Conservation (phyloP, 2,329 filamentous ascomycete species). For the Elsinoe fawcettii region DNA sequence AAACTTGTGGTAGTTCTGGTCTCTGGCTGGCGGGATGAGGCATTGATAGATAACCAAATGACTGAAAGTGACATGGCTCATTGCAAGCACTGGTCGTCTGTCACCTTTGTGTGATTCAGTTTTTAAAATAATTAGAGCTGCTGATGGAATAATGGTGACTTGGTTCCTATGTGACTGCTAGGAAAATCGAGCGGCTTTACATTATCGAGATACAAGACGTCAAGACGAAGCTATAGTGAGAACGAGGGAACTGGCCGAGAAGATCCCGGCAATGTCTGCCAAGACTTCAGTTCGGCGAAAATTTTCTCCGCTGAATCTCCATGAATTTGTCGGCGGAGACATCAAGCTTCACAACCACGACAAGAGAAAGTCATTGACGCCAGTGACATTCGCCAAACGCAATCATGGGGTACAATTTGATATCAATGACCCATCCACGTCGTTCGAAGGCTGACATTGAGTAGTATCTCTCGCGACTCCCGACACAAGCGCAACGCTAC, state of each 20-base stretch:
- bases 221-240: not conserved
- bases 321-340: not conserved
- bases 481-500: slow-evolving; percentile 99
- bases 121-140: no score
- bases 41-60: no score
- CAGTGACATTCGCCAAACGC: slow-evolving; percentile 39
- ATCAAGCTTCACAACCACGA: not conserved
- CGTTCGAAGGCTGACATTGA: slow-evolving; percentile 30
- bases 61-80: no score
- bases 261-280: not conserved
- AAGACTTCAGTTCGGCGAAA: not conserved
- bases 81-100: no score
- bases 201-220: not conserved
- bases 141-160: no score
- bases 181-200: no score
- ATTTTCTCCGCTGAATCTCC: not conserved
- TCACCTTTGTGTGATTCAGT: no score
- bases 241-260: not conserved
- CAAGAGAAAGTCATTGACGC: slow-evolving; percentile 4
- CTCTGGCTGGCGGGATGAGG: no score
- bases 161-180: no score
- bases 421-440: slow-evolving; percentile 18
- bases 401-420: slow-evolving; percentile 44
- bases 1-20: no score
- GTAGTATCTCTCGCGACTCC: slow-evolving; percentile 97